These are phyloP conservation scores for Xerocomus potaroensis DNA, from an alignment of 768 basidiomycete species.

Conservation along the genomic window DNA sequence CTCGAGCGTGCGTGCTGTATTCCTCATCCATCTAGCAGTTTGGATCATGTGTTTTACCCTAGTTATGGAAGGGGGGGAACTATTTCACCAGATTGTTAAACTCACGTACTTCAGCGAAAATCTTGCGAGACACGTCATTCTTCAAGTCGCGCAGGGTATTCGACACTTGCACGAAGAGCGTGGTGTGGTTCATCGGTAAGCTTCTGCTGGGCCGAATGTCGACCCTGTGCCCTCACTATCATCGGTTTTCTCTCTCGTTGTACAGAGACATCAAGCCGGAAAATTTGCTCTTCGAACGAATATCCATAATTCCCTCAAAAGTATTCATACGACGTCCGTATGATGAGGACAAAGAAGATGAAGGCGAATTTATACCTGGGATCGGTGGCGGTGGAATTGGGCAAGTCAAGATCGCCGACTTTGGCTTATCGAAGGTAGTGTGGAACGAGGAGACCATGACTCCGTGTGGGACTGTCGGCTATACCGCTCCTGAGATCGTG, in stretches of 20 bases:
- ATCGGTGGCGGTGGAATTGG: slow-evolving; percentile 97
- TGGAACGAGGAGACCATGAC: slow-evolving; percentile 99
- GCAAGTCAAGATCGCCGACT: slow-evolving; percentile 97
- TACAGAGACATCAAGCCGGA: slow-evolving; percentile 93
- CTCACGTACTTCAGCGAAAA: slow-evolving; percentile 98
- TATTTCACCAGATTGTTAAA: slow-evolving; percentile 99
- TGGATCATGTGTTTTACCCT: slow-evolving; percentile 10
- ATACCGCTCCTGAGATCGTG: slow-evolving; percentile 99
- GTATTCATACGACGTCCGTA: slow-evolving; percentile 74
- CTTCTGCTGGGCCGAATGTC: not conserved
- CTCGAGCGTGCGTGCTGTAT: slow-evolving; percentile 68
- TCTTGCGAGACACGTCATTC: slow-evolving; percentile 93
- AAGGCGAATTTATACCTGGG: slow-evolving; percentile 91
- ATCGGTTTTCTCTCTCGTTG: not conserved
- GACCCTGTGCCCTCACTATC: no score
- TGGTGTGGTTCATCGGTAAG: slow-evolving; percentile 89
- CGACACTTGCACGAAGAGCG: slow-evolving; percentile 95
- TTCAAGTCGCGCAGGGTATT: slow-evolving; percentile 93
- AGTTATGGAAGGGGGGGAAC: slow-evolving; percentile 98
- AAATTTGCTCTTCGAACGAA: slow-evolving; percentile 89
- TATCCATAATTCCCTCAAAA: slow-evolving; percentile 87
- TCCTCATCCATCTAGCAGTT: not conserved
- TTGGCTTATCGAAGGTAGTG: slow-evolving; percentile 94
- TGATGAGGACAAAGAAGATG: slow-evolving; percentile 98
- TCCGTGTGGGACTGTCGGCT: slow-evolving; percentile 99